These are phyloP conservation scores for Colletotrichum ledebouriae DNA, from an alignment of 2,329 filamentous ascomycete species.

Conservation along the genomic window DNA sequence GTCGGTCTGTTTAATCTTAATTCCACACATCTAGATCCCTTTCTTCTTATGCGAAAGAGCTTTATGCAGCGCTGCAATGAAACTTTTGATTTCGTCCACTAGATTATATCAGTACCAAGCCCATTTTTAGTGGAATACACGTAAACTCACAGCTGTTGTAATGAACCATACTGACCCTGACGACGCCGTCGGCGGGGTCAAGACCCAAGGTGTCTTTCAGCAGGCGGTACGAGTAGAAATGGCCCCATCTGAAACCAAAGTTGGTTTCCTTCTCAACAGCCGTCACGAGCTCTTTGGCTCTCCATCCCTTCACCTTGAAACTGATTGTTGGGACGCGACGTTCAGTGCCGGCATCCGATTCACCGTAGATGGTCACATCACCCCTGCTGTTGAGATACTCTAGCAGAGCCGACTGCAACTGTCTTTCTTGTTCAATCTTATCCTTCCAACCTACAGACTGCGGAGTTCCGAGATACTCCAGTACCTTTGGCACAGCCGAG, in stretches of 20 bases:
- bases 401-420: constrained; percentile 70
- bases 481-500: constrained; percentile 71
- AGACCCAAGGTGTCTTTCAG: constrained; percentile 70
- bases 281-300: constrained; percentile 70
- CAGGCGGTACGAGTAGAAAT: constrained; percentile 77
- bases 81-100: constrained; percentile 69
- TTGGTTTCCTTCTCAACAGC: constrained; percentile 69
- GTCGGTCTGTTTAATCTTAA: constrained; percentile 35
- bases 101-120: neutral
- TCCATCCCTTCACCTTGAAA: constrained; percentile 71
- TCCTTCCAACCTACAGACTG: constrained; percentile 59
- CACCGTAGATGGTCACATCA: constrained; percentile 71
- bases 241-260: constrained; percentile 75
- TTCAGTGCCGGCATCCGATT: constrained; percentile 59
- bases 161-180: constrained; percentile 79
- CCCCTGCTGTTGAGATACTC: constrained; percentile 66
- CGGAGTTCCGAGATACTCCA: constrained; percentile 68
- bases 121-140: neutral
- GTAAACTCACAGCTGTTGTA: constrained; percentile 74
- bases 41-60: constrained; percentile 53
- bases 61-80: constrained; percentile 66
- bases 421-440: constrained; percentile 71
- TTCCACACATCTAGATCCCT: constrained; percentile 6
- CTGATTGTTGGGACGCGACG: constrained; percentile 75
- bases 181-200: constrained; percentile 69